Conservation (phyloP, 805 yeast species). For the Lipomyces kockii region DNA sequence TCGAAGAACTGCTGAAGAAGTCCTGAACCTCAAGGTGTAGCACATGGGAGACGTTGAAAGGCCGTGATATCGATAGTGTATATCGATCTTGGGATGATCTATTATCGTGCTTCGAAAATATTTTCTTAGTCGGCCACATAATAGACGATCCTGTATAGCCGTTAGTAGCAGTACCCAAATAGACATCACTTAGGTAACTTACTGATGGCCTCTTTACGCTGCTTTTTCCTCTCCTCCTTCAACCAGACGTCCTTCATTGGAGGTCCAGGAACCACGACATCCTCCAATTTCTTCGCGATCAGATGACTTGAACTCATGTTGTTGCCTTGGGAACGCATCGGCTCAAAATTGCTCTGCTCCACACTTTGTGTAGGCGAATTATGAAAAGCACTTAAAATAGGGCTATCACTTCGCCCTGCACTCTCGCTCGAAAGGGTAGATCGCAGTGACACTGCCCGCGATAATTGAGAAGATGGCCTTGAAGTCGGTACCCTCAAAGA, state of each 20-base stretch:
- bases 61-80: slow-evolving; percentile 18
- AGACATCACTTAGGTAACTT: neutral
- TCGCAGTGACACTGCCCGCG: neutral
- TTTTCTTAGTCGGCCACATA: slow-evolving; percentile 17
- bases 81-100: neutral
- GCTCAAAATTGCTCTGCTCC: neutral
- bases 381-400: neutral
- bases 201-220: slow-evolving; percentile 1
- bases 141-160: slow-evolving; percentile 13
- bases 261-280: slow-evolving; percentile 32
- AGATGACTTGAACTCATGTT: slow-evolving; percentile 1
- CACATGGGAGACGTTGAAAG: slow-evolving; percentile 34
- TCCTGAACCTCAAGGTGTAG: slow-evolving; percentile 34
- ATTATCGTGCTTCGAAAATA: neutral
- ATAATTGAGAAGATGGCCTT: slow-evolving; percentile 1
- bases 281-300: slow-evolving; percentile 23
- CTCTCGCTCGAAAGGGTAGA: neutral
- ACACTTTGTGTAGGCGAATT: neutral
- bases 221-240: slow-evolving; percentile 16
- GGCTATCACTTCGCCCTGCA: neutral
- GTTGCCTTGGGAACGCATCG: neutral
- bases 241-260: slow-evolving; percentile 35
- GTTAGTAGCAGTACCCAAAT: neutral
- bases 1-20: neutral
- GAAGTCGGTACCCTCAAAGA: neutral